phyloP scores from a whole-genome alignment of 2,329 filamentous ascomycete species.

The Plectosphaerella cucumerina region DNA sequence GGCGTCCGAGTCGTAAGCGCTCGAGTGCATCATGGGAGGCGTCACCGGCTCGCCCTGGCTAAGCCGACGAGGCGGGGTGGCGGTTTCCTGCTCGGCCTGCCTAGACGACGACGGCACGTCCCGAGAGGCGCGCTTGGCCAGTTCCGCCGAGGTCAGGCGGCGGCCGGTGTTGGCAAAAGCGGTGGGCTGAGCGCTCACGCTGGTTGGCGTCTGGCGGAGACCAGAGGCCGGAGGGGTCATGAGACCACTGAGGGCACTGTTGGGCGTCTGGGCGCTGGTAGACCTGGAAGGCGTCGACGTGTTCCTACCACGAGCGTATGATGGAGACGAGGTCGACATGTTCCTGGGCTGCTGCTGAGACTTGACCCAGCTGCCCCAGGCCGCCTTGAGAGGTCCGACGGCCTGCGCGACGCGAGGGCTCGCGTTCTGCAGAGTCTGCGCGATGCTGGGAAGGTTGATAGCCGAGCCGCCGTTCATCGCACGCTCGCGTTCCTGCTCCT shows the following conservation, averaged over 20 bases:
- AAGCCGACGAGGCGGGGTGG: constrained; percentile 38
- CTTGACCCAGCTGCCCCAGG: constrained; percentile 93
- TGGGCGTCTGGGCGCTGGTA: constrained; percentile 46
- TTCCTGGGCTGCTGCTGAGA: constrained; percentile 43
- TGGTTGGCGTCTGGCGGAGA: constrained; percentile 56
- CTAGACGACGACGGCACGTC: constrained; percentile 18
- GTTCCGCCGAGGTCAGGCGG: constrained; percentile 49
- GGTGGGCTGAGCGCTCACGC: constrained; percentile 46
- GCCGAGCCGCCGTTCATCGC: constrained; percentile 67
- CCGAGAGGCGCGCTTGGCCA: constrained; percentile 31
- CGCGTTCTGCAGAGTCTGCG: constrained; percentile 71
- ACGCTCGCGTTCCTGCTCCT: constrained; percentile 90
- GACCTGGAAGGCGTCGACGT: constrained; percentile 57
- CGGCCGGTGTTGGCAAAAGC: constrained; percentile 59
- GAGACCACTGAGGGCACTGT: constrained; percentile 68
- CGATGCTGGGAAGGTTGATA: constrained; percentile 69
- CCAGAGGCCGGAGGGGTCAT: constrained; percentile 85
- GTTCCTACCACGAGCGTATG: constrained; percentile 19
- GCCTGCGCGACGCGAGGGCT: constrained; percentile 81
- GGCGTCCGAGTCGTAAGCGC: constrained; percentile 58
- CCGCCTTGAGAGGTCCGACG: constrained; percentile 74
- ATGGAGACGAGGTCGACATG: constrained; percentile 44
- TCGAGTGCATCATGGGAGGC: constrained; percentile 57
- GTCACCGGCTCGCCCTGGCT: constrained; percentile 44
- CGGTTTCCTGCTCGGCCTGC: constrained; percentile 31